Percentiles rank a stretch among this genome's conserved stretches.
Conservation (phyloP, 805 yeast genomes). For the Grigorovia humatica region DNA sequence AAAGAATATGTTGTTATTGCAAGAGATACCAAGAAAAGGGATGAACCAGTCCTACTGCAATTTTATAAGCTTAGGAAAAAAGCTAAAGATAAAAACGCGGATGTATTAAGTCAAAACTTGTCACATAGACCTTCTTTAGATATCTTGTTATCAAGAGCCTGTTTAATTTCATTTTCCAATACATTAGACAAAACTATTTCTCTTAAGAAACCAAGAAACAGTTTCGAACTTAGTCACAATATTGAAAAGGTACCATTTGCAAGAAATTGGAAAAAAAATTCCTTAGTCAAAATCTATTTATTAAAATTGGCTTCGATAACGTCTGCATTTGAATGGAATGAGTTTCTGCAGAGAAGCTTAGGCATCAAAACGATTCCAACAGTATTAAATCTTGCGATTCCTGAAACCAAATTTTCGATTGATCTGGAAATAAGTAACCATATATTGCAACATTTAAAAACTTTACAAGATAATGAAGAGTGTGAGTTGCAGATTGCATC, state of each 20-base stretch:
- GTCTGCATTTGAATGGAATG: slow-evolving; percentile 54
- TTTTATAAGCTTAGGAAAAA: slow-evolving; percentile 43
- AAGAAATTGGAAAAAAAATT: background rate
- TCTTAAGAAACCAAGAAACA: slow-evolving; percentile 13
- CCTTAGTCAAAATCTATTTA: slow-evolving; percentile 35
- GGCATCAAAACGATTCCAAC: slow-evolving; percentile 36
- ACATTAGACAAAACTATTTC: slow-evolving; percentile 57
- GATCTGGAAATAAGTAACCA: slow-evolving; percentile 15
- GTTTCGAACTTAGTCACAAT: background rate
- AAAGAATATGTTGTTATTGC: slow-evolving; percentile 67
- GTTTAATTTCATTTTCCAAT: slow-evolving; percentile 47
- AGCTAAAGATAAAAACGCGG: slow-evolving; percentile 8
- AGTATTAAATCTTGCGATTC: slow-evolving; percentile 37
- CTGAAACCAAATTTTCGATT: slow-evolving; percentile 26
- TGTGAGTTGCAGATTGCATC: slow-evolving; percentile 9
- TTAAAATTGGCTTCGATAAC: slow-evolving; percentile 43
- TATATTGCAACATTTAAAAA: slow-evolving; percentile 6
- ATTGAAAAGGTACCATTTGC: slow-evolving; percentile 1
- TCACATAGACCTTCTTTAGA: slow-evolving; percentile 19
- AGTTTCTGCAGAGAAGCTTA: slow-evolving; percentile 41
- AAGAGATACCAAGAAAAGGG: slow-evolving; percentile 44
- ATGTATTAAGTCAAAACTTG: background rate
- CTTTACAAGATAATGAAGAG: slow-evolving; percentile 7
- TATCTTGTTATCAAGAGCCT: slow-evolving; percentile 22
- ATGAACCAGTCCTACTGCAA: slow-evolving; percentile 50